Conservation (phyloP, 805 yeast genomes). For the Ogataea chonburiensis region DNA sequence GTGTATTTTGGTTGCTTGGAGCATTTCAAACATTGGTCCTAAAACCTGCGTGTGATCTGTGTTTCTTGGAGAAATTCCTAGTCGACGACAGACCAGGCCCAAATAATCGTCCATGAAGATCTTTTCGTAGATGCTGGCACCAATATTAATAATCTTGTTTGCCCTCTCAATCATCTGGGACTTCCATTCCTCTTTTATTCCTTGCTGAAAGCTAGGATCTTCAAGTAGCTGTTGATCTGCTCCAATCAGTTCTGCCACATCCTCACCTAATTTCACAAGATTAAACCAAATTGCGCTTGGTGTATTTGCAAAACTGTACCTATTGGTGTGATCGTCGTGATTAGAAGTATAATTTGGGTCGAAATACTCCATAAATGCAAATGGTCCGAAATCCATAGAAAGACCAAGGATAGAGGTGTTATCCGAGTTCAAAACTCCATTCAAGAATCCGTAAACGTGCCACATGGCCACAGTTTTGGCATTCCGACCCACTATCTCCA, state of each 20-base stretch:
- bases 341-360: conserved; percentile 85
- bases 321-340: conserved; percentile 69
- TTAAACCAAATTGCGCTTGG: conserved; percentile 95
- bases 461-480: conserved; percentile 78
- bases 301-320: conserved; percentile 81
- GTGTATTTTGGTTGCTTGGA: conserved; percentile 65
- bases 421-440: conserved; percentile 94
- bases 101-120: conserved; percentile 60
- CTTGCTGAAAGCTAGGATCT: conserved; percentile 40
- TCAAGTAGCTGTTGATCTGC: conserved; percentile 56
- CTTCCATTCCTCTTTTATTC: conserved; percentile 48
- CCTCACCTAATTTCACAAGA: conserved; percentile 78
- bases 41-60: conserved; percentile 46
- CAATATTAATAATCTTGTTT: conserved; percentile 57
- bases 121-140: conserved; percentile 63
- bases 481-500: conserved; percentile 69
- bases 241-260: conserved; percentile 77
- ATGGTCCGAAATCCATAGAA: conserved; percentile 93
- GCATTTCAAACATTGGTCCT: conserved; percentile 58
- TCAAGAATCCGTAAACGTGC: conserved; percentile 90
- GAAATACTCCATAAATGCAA: conserved; percentile 83
- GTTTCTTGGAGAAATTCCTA: conserved; percentile 57
- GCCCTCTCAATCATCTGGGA: conserved; percentile 58
- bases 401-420: conserved; percentile 88
- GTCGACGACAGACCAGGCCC: conserved; percentile 55